These are phyloP conservation scores for Pseudofabraea citricarpa DNA, from an alignment of 2,329 filamentous ascomycete species.

Conservation along the genomic window DNA sequence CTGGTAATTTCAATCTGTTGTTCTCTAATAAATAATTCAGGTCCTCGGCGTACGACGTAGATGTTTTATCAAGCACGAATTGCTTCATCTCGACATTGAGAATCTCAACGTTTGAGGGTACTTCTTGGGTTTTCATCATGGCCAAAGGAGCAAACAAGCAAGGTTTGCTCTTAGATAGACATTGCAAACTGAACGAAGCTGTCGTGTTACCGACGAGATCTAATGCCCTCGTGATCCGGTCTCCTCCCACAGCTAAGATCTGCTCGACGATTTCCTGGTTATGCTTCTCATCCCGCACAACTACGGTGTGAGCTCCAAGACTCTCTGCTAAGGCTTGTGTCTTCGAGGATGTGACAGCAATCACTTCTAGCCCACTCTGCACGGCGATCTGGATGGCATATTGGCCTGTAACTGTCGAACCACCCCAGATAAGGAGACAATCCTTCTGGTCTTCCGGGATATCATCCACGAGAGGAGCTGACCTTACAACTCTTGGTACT, in stretches of 20 bases:
- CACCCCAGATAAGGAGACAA: conserved; percentile 33
- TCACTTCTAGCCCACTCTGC: conserved; percentile 29
- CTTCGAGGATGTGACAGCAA: conserved; percentile 30
- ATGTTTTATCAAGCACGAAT: conserved; percentile 30
- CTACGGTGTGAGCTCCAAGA: conserved; percentile 30
- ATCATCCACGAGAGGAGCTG: neutral
- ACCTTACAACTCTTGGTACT: conserved; percentile 16
- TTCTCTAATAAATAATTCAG: conserved; percentile 28
- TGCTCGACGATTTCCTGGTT: conserved; percentile 29
- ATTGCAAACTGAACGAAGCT: conserved; percentile 23
- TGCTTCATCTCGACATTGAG: conserved; percentile 36
- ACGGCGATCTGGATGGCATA: conserved; percentile 35
- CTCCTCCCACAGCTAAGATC: conserved; percentile 22
- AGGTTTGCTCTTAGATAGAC: conserved; percentile 20
- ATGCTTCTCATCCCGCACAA: conserved; percentile 29
- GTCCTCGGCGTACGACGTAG: conserved; percentile 24
- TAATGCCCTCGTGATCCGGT: conserved; percentile 28
- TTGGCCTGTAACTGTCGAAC: conserved; percentile 36
- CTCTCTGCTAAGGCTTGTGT: conserved; percentile 24
- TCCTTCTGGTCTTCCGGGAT: neutral
- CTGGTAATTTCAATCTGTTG: conserved; percentile 26
- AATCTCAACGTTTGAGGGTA: conserved; percentile 27
- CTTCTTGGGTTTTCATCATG: conserved; percentile 25
- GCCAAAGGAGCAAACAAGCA: conserved; percentile 31
- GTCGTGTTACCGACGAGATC: conserved; percentile 34